Evolutionary conservation across 805 yeast genomes (phyloP).

Genomic region (Candida boleticola): DNA sequence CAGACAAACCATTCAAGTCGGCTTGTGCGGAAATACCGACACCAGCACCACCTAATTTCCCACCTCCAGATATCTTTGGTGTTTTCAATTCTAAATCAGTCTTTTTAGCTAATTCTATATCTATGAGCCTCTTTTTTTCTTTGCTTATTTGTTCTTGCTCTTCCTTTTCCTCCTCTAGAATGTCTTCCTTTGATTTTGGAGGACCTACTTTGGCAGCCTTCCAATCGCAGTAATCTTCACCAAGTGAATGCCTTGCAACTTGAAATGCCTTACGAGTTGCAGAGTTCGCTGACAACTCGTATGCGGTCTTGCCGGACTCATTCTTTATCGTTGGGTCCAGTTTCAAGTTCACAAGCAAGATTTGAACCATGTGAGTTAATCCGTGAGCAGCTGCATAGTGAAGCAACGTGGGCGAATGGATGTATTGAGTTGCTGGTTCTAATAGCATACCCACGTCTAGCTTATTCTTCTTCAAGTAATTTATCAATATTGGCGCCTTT

Average conservation of each 20-base stretch:
- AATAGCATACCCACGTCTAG: slow-evolving; percentile 53
- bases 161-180: slow-evolving; percentile 39
- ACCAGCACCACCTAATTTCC: slow-evolving; percentile 30
- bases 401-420: slow-evolving; percentile 65
- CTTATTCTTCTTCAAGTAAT: slow-evolving; percentile 58
- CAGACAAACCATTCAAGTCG: slow-evolving; percentile 61
- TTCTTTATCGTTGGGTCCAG: slow-evolving; percentile 67
- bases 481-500: slow-evolving; percentile 69
- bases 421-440: slow-evolving; percentile 52
- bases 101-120: slow-evolving; percentile 43
- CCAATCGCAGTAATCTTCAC: slow-evolving; percentile 76
- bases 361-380: slow-evolving; percentile 61
- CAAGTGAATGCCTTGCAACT: slow-evolving; percentile 61
- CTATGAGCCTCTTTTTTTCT: slow-evolving; percentile 41
- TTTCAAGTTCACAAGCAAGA: slow-evolving; percentile 59
- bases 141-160: slow-evolving; percentile 33
- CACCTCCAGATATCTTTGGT: slow-evolving; percentile 31
- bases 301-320: slow-evolving; percentile 59
- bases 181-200: slow-evolving; percentile 55
- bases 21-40: slow-evolving; percentile 27
- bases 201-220: slow-evolving; percentile 59
- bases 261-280: slow-evolving; percentile 59
- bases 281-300: slow-evolving; percentile 55
- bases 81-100: slow-evolving; percentile 37
- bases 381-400: slow-evolving; percentile 77